Percentiles rank a stretch among this genome's conserved stretches.
Evolutionary conservation across 1,284 basidiomycete species (phyloP).

Genomic region (Blastosporella zonata): DNA sequence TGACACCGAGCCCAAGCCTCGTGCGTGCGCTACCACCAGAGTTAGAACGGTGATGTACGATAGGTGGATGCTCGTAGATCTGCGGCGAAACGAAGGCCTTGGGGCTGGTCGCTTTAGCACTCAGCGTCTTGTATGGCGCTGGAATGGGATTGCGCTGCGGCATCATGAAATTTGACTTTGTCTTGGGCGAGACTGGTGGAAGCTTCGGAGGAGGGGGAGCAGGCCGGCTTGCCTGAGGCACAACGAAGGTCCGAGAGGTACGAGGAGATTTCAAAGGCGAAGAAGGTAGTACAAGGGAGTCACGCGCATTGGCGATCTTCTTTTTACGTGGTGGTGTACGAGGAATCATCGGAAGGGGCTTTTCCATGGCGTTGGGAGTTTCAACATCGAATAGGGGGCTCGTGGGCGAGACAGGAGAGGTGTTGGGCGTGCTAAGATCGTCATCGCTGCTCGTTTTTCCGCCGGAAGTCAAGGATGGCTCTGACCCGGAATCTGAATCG

Average conservation of each 20-base stretch:
- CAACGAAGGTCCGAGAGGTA: constrained; percentile 17
- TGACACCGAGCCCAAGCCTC: constrained; percentile 4
- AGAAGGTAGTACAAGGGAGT: constrained; percentile 26
- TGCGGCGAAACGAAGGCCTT: neutral
- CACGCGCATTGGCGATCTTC: constrained; percentile 28
- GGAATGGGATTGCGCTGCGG: no score
- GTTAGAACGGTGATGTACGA: constrained; percentile 8
- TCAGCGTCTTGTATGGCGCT: no score
- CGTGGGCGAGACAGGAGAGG: constrained; percentile 7
- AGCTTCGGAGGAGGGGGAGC: constrained; percentile 17
- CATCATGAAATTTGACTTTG: no score
- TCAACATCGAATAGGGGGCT: constrained; percentile 4
- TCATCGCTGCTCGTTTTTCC: constrained; percentile 7
- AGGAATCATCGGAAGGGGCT: constrained; percentile 12
- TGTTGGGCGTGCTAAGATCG: constrained; percentile 3
- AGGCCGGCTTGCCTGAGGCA: constrained; percentile 14
- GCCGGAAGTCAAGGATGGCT: constrained; percentile 1
- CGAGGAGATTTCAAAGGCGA: constrained; percentile 15
- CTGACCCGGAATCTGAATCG: constrained; percentile 10
- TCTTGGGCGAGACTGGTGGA: neutral
- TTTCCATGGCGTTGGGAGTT: neutral
- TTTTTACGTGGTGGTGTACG: constrained; percentile 16
- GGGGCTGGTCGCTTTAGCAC: neutral
- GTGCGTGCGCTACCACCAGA: neutral
- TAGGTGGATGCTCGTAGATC: constrained; percentile 4